Evolutionary conservation across 768 basidiomycete species (phyloP), one percentile per base, ranked within the genome.

Genomic region (Podaxis sp.): DNA sequence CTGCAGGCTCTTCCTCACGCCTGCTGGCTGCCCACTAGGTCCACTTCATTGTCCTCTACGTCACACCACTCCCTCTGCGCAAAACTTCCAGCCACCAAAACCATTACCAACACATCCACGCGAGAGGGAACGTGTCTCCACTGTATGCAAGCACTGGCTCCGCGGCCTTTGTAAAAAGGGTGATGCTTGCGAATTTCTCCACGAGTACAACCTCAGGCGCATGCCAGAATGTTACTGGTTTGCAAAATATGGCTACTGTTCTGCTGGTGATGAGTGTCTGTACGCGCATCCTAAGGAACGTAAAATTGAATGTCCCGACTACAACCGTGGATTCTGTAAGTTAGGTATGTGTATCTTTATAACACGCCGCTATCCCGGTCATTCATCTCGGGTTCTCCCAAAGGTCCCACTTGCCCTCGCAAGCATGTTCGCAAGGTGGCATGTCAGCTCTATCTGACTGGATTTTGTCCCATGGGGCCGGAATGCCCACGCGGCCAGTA

Each of bases 191-290:
- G 97, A 98, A 77, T 99, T 98, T 75, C 82, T 98, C 72, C 97
- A 99, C 76, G 97, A 98, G 78, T 99, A 98, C 80, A 97, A 98
- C 73, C 83, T 99, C 55, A 80, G 97, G 63, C 89, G 93, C 64
- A 98, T 98, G 96, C 97, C 97, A 5, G 94, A 98, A 73, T 98
- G 97, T 70, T 97, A 94, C 90, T 98, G 95, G 95, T 98, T 88
- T 74, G 93, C 93, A 56, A 97, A 96, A 74, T 96, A 94, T 70
- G 97, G 97, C 15, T 98, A 95, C 75, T 98, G 97, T 74, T 93
- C 93, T 25, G 90, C 95, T 19, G 96, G 97, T 61, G 95, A 96
- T 68, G 96, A 98, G 75, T 99, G 97, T 73, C 80, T 99, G 67
- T 99, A 98, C 73, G 93, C 93, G 15, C 94, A 96, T 71, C 94